Base-by-base conservation (phyloP, 768 basidiomycete genomes). In the Pilatotrama ljubarskyi region DNA sequence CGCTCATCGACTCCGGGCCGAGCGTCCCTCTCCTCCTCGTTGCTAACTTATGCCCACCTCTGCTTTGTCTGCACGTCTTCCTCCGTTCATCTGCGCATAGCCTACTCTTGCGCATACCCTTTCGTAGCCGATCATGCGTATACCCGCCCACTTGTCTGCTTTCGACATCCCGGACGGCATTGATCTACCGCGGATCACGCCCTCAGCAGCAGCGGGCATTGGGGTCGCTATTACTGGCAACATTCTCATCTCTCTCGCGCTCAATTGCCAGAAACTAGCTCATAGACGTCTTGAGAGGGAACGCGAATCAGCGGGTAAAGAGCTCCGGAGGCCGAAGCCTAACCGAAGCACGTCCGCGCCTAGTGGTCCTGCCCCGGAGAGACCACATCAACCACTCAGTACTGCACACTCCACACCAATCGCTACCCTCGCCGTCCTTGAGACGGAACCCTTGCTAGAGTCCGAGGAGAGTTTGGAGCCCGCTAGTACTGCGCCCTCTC, bases 241-340 rank as follows among this genome's bases (percentile, higher is more conserved):
- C 69, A 74, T 95, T 11, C 82, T 97, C 62, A 94, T 98, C 62
- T 91, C 90, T 10, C 81, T 95, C 22, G 95, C 93, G 15, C 81
- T 98, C 63, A 97, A 97, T 74, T 77, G 91, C 35, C 95, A 98
- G 74, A 98, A 97, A 71, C 82, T 96, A 17, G 93, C 93, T 1
- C 95, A 96, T 76, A 80, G 82, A 64, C 81, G 88, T 26, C 77
- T 90, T 32, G 84, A 85, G 64, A 75, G 69, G 70, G 72, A 66
- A 55, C 59, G 40, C 44, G 51, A 49, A 38, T 36, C 51, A 15
- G 40, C 67, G 32, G 58, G 41, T 14, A 42, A 55, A 40, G 47
- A 52, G 15, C 50, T 52, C 3, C 53, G 32, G 13, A 41, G 55
- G 37, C 55, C 55, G 1, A 51, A 41, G 20, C 50, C 58, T 40